Evolutionary conservation across 2,329 filamentous ascomycete genomes (phyloP).

Genomic region (Aspergillus luchuensis): DNA sequence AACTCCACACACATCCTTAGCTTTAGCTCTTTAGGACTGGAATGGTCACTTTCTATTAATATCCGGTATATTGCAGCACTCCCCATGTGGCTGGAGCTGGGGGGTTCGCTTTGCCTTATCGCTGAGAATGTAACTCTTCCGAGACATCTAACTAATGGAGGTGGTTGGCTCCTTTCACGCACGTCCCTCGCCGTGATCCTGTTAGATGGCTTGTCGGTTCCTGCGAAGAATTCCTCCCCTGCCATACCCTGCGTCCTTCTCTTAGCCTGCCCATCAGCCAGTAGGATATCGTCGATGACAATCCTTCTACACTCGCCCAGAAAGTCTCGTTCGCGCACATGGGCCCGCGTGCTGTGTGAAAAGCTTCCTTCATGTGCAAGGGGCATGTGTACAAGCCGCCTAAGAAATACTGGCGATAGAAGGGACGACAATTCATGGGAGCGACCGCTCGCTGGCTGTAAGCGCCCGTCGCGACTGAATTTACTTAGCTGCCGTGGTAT

Average conservation of each 20-base stretch:
- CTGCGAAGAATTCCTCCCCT: neutral
- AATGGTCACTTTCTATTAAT: constrained; percentile 6
- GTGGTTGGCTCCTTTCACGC: neutral
- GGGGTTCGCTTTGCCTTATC: neutral
- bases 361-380: neutral
- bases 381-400: neutral
- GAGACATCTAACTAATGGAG: neutral
- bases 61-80: neutral
- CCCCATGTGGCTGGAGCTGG: constrained; percentile 2
- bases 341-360: neutral
- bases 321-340: constrained; percentile 6
- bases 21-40: neutral
- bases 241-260: neutral
- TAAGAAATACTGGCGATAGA: neutral
- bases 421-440: neutral
- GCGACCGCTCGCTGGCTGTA: neutral
- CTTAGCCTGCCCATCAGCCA: constrained; percentile 1
- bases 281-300: neutral
- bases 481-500: neutral
- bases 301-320: neutral
- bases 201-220: neutral
- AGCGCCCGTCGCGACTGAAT: neutral
- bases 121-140: neutral
- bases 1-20: neutral
- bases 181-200: constrained; percentile 5